phyloP scores from a whole-genome alignment of 345 rosid species.

The Eucalyptus leucophloia region DNA sequence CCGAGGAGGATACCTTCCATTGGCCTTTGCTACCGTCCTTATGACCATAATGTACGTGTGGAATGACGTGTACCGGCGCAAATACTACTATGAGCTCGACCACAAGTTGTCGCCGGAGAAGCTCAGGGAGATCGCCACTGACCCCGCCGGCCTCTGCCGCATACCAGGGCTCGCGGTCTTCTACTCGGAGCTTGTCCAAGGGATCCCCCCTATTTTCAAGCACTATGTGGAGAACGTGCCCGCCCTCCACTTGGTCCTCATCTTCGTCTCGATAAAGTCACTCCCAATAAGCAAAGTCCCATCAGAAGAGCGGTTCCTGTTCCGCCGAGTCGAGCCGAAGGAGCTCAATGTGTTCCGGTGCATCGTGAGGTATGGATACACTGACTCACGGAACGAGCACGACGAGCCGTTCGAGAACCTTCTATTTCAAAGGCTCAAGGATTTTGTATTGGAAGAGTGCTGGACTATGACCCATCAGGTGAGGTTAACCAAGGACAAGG shows the following conservation, averaged over 20 bases:
- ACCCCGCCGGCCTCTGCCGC: not conserved
- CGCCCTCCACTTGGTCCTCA: conserved; percentile 17
- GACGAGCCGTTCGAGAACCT: conserved; percentile 15
- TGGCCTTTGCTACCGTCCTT: conserved; percentile 10
- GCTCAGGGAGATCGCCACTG: not conserved
- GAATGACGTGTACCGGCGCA: conserved; percentile 20
- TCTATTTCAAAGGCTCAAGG: conserved; percentile 14
- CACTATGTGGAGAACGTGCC: conserved; percentile 27
- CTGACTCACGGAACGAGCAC: conserved; percentile 5
- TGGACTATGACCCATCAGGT: not conserved
- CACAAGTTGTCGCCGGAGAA: conserved; percentile 13
- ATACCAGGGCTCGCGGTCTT: conserved; percentile 32
- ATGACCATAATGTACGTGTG: conserved; percentile 34
- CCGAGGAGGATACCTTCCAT: conserved; percentile 36
- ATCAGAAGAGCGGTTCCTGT: conserved; percentile 17
- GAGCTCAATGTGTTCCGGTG: conserved; percentile 23
- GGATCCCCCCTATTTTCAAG: conserved; percentile 26
- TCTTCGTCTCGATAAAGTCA: conserved; percentile 32
- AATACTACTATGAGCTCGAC: conserved; percentile 28
- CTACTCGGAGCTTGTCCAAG: conserved; percentile 34
- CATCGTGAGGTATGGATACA: conserved; percentile 37
- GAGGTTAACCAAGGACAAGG: not conserved
- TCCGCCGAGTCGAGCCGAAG: conserved; percentile 9
- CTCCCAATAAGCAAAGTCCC: conserved; percentile 23
- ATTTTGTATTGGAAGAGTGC: conserved; percentile 11